Evolutionary conservation across 108 stramenopile species (phyloP), one percentile per base, ranked within the genome.

Genomic region (Nannochloropsis salina): DNA sequence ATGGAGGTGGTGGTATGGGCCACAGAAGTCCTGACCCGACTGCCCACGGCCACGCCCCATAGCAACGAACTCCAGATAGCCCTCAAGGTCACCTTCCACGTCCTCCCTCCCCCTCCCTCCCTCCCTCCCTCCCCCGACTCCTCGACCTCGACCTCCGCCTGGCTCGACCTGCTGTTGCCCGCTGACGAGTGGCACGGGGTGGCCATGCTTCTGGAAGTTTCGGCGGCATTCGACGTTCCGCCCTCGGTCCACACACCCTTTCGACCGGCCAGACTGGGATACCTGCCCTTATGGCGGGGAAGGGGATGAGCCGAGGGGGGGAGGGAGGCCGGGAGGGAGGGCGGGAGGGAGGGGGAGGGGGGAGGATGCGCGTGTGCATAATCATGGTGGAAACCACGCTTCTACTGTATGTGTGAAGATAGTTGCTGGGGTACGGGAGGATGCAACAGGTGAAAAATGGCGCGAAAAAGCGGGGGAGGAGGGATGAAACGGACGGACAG

Each of bases 1-100:
- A 74, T 74, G 61, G 61, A 74, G 61, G 61, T 74, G 20, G 61
- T 74, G 61, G 61, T 74, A n/a, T 74, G 61, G 61, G 61, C 20
- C 20, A 74, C 20, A 20, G 61, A 74, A n/a, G 61, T 74, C 20
- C n/a, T 74, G 61, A 20, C n/a, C 20, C 61, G 15, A 20, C 20
- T 2, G 61, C 61, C 61, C 4, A 4, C n/a, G 3, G 61, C 15
- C 2, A 74, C 2, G 61, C 15, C 15, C 15, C 61, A 74, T 1
- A 74, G 1, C 2, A 2, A 74, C 15, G 61, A 74, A 4, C 20
- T 20, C 20, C 20, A 74, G 61, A n/a, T 15, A 5, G 61, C 61
- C 20, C 61, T 74, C 3, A 74, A 74, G n/a, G 61, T 74, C n/a
- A 20, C 61, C 61, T 74, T 74, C 61, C 4, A n/a, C 61, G 15